A percentile compares a stretch with the other conserved stretches of the same genome.
phyloP scores from a whole-genome alignment of 148 eudicot species.

The Amaranthus hypochondriacus region DNA sequence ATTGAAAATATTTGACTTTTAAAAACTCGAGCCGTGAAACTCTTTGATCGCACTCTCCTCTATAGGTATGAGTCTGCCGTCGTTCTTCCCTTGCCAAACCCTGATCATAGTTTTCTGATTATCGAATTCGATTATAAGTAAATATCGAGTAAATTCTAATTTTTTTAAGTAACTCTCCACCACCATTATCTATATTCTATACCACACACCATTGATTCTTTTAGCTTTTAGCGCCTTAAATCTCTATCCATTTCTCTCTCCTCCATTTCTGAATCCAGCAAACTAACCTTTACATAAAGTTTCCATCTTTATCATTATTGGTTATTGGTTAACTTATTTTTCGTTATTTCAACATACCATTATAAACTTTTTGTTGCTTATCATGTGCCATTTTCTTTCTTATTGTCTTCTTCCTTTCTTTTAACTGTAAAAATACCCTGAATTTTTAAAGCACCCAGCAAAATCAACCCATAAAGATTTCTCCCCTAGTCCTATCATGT shows the following conservation, averaged over 20 bases:
- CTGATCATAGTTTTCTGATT: too few relatives aligned
- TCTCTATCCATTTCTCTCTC: constrained; percentile 3
- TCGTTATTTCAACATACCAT: background rate
- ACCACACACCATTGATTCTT: constrained; percentile 13
- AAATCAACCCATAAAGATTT: background rate
- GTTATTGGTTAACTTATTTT: constrained; percentile 1
- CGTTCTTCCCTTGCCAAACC: too few relatives aligned
- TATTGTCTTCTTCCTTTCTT: constrained; percentile 9
- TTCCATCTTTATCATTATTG: background rate
- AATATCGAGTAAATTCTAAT: background rate
- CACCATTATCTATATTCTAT: constrained; percentile 1
- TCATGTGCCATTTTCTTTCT: constrained; percentile 24
- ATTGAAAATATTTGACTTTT: too few relatives aligned
- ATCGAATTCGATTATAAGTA: too few relatives aligned
- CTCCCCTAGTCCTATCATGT: background rate
- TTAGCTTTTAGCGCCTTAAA: constrained; percentile 21
- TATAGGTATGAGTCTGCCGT: too few relatives aligned
- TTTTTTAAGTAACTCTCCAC: constrained; percentile 4
- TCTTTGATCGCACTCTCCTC: too few relatives aligned
- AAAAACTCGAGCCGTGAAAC: too few relatives aligned
- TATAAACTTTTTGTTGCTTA: constrained; percentile 14
- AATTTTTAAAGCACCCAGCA: too few relatives aligned
- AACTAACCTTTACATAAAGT: constrained; percentile 18
- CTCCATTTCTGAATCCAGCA: constrained; percentile 7
- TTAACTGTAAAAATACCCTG: background rate